phyloP scores from a whole-genome alignment of 2,329 filamentous ascomycete genomes.

The Colletotrichum sansevieriae region DNA sequence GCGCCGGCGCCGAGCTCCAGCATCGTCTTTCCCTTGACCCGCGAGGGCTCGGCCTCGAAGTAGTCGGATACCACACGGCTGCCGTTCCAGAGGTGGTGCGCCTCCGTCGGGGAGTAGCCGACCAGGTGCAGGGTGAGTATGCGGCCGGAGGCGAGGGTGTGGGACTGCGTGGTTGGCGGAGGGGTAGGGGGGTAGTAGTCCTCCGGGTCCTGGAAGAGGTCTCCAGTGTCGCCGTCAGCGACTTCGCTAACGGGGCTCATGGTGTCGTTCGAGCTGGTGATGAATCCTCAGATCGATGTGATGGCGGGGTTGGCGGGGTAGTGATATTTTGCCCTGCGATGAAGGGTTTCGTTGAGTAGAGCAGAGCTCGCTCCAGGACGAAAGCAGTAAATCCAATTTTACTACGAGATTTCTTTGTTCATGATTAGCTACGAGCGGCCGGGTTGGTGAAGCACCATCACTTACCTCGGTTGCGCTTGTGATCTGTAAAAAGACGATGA shows the following conservation, averaged over 20 bases:
- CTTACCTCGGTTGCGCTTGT: neutral
- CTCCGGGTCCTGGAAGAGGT: slow-evolving; percentile 84
- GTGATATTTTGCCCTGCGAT: neutral
- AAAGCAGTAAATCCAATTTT: neutral
- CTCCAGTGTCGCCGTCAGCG: slow-evolving; percentile 54
- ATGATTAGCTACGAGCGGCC: neutral
- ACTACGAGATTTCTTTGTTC: neutral
- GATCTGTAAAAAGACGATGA: slow-evolving; percentile 8
- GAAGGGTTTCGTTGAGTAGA: neutral
- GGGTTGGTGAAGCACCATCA: neutral
- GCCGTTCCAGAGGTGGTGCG: slow-evolving; percentile 93
- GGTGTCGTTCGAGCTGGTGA: neutral
- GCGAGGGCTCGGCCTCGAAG: slow-evolving; percentile 76
- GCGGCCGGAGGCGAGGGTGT: slow-evolving; percentile 76
- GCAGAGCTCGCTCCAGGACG: neutral
- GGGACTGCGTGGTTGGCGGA: slow-evolving; percentile 78
- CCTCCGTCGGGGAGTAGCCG: slow-evolving; percentile 89
- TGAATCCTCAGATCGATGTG: neutral
- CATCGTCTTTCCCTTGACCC: slow-evolving; percentile 77
- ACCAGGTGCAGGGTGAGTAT: slow-evolving; percentile 81
- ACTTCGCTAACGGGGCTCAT: slow-evolving; percentile 39
- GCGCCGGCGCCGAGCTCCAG: slow-evolving; percentile 92
- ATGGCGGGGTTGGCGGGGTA: slow-evolving; percentile 10
- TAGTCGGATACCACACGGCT: slow-evolving; percentile 82
- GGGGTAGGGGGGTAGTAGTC: slow-evolving; percentile 85